Evolutionary conservation across 2,329 filamentous ascomycete species (phyloP), one percentile per base, ranked within the genome.

Genomic region (Sporothrix brunneoviolacea): DNA sequence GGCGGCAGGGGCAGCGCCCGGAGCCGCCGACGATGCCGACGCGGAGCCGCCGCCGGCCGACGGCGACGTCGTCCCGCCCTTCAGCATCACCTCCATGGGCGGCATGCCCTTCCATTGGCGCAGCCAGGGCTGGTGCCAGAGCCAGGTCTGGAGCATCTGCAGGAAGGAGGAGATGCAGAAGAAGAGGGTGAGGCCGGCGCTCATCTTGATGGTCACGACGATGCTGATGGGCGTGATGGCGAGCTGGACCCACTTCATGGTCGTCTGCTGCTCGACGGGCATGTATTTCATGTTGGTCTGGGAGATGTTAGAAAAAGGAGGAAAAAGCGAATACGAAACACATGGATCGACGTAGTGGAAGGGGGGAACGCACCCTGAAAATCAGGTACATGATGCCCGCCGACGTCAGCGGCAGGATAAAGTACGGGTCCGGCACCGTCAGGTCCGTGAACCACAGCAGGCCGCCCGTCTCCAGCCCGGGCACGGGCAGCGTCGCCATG

Each of bases 361-460:
- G n/a, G 19, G 10, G 12, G 3, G 13, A 4, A 68, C 73, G 53
- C 70, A 83, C 24, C n/a, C n/a, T n/a, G n/a, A n/a, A n/a, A n/a
- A n/a, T n/a, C n/a, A 71, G 58, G 57, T 76, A 78, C 65, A 86
- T 76, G 48, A 80, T 62, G 8, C 62, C 65, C 1, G 82, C 76
- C 3, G 82, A 80, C 2, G 75, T 51, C 3, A 80, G 55, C 2
- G 93, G 93, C 28, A 97, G 70, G 36, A 93, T 65, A 59, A 80
- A 91, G 60, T 76, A 84, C 0, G 93, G 91, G 66, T 98, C 93
- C 2, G 79, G 66, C 19, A 82, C 63, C 0, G 88, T 84, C 55
- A 98, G 68, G 65, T 97, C 86, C 2, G 72, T 68, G 58, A 97
- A 79, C 93, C 93, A 98, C 36, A 83, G 68, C 32, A 83, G 68